Conservation (phyloP, 441 rosid genomes). For the Adansonia grandidieri region DNA sequence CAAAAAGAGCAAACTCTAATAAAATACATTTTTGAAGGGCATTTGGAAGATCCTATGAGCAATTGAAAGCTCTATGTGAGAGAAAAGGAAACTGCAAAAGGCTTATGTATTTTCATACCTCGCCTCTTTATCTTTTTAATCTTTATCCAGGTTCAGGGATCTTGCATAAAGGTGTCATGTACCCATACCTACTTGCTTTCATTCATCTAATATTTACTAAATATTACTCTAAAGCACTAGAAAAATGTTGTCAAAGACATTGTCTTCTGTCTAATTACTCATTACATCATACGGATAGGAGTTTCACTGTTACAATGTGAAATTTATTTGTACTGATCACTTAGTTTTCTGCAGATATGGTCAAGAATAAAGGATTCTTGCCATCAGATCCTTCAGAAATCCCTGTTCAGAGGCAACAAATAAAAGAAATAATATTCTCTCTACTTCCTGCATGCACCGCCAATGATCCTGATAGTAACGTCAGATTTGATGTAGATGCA, state of each 20-base stretch:
- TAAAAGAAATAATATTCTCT: constrained; percentile 79
- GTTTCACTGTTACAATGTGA: not conserved
- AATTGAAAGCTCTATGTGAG: constrained; percentile 16
- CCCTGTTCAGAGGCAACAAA: constrained; percentile 83
- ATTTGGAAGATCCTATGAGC: constrained; percentile 7
- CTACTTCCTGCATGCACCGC: constrained; percentile 89
- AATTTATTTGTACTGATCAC: constrained; percentile 27
- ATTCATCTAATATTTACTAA: not conserved
- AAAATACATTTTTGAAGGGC: not conserved
- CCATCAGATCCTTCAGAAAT: constrained; percentile 97
- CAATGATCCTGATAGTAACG: constrained; percentile 77
- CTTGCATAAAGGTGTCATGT: not conserved
- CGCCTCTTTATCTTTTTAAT: not conserved
- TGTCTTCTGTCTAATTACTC: not conserved
- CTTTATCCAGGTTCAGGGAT: not conserved
- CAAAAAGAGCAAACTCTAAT: not conserved
- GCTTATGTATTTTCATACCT: not conserved
- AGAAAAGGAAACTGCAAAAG: not conserved
- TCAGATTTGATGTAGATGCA: constrained; percentile 87
- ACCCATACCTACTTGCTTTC: not conserved
- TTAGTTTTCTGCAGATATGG: constrained; percentile 72
- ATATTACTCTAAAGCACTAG: not conserved
- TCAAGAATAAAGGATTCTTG: constrained; percentile 93
- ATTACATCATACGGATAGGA: not conserved
- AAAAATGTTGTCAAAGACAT: constrained; percentile 3